A percentile compares a stretch with the other conserved stretches of the same genome.
Conservation (phyloP, 345 rosid genomes). For the Hibiscus mutabilis region DNA sequence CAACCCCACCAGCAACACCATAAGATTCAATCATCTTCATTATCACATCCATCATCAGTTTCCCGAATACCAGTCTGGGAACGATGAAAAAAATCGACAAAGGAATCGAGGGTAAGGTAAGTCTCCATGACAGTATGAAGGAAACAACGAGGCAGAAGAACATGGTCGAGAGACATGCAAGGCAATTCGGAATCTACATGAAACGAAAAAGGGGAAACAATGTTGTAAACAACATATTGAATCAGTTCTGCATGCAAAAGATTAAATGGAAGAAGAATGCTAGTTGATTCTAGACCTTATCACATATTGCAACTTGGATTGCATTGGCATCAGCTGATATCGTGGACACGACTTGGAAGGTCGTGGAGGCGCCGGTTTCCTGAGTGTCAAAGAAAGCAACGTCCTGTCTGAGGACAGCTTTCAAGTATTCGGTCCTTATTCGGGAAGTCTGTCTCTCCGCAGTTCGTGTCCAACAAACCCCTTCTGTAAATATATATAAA, state of each 20-base stretch:
- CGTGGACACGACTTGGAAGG: conserved; percentile 51
- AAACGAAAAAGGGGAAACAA: background rate
- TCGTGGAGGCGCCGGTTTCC: conserved; percentile 51
- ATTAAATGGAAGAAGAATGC: background rate
- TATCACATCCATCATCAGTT: conserved; percentile 51
- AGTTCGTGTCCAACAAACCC: conserved; percentile 67
- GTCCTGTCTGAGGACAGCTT: conserved; percentile 61
- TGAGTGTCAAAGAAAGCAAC: conserved; percentile 62
- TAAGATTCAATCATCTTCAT: conserved; percentile 57
- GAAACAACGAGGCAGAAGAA: conserved; percentile 46
- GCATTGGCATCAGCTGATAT: conserved; percentile 57
- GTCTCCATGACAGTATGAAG: conserved; percentile 52
- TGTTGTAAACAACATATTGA: background rate
- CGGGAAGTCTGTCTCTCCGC: conserved; percentile 64
- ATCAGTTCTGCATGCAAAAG: background rate
- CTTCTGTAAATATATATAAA: conserved; percentile 35
- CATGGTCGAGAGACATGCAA: conserved; percentile 42
- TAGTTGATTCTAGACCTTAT: conserved; percentile 34
- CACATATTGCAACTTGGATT: conserved; percentile 61
- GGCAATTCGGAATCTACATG: conserved; percentile 54
- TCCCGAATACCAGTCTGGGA: conserved; percentile 56
- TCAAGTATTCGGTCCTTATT: conserved; percentile 53
- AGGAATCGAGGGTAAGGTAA: conserved; percentile 52
- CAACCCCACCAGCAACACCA: conserved; percentile 57
- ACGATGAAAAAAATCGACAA: conserved; percentile 43